Evolutionary conservation across 192 early-diverging fungal species (phyloP).

Genomic region (Mortierella alpina): DNA sequence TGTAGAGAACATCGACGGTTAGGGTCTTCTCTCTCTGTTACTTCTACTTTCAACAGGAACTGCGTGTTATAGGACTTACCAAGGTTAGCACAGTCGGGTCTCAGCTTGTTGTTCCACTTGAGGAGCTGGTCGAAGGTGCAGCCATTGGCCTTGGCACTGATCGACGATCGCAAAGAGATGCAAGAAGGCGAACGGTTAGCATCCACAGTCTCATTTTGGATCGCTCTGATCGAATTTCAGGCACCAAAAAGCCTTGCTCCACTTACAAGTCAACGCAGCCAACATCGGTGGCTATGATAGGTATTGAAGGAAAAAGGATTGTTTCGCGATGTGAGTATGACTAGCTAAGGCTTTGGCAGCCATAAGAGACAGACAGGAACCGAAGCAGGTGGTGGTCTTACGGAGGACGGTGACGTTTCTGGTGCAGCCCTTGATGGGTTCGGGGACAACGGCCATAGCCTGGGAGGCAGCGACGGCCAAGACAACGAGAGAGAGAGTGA

Average conservation of each 20-base stretch:
- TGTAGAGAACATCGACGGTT: background rate
- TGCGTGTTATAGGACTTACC: background rate
- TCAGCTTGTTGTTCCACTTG: conserved; percentile 38
- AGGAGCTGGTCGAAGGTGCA: conserved; percentile 26
- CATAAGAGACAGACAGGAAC: too few relatives aligned
- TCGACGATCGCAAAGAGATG: background rate
- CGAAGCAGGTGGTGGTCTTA: background rate
- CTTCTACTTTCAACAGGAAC: background rate
- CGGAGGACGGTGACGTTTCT: conserved; percentile 13
- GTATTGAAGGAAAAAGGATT: too few relatives aligned
- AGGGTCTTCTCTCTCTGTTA: background rate
- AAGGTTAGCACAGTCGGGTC: conserved; percentile 22
- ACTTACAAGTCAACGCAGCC: too few relatives aligned
- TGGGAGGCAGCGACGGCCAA: conserved; percentile 18
- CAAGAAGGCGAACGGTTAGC: too few relatives aligned
- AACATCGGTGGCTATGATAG: too few relatives aligned
- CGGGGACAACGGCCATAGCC: conserved; percentile 24
- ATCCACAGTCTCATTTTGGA: too few relatives aligned
- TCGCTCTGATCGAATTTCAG: too few relatives aligned
- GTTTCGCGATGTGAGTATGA: too few relatives aligned
- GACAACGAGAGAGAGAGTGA: conserved; percentile 9
- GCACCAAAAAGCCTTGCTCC: too few relatives aligned
- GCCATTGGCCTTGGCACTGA: conserved; percentile 19
- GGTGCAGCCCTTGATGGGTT: conserved; percentile 22
- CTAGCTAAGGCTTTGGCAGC: too few relatives aligned